These are phyloP conservation scores for Solanum verrucosum DNA, from an alignment of 257 asterid genomes.

Conservation along the genomic window DNA sequence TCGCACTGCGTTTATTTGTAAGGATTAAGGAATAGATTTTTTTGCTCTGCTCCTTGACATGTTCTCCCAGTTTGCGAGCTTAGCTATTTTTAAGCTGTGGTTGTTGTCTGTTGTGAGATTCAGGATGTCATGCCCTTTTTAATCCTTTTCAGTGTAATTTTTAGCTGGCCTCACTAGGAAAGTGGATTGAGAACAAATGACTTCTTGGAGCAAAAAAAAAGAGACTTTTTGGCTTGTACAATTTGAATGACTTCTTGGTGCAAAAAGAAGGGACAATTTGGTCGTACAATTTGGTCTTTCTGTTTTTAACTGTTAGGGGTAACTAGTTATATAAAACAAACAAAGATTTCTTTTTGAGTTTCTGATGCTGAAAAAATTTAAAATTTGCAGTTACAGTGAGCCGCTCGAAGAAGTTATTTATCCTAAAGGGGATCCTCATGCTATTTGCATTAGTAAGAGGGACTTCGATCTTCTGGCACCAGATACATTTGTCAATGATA, in stretches of 20 bases:
- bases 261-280: background rate
- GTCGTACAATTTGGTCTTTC: background rate
- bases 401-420: conserved; percentile 77
- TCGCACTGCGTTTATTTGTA: background rate
- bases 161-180: background rate
- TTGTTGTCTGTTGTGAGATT: background rate
- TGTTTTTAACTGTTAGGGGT: background rate
- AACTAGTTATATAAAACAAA: background rate
- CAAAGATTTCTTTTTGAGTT: background rate
- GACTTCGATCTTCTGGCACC: conserved; percentile 84
- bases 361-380: background rate
- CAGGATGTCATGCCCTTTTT: background rate
- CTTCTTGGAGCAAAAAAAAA: background rate
- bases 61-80: background rate
- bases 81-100: background rate
- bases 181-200: background rate
- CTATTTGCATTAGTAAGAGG: conserved; percentile 78
- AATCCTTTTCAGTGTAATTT: background rate
- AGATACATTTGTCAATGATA: conserved; percentile 83
- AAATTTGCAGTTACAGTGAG: conserved; percentile 50
- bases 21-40: background rate
- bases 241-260: background rate
- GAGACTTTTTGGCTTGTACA: background rate
- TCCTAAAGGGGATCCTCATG: conserved; percentile 90
- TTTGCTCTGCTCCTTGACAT: background rate